Evolutionary conservation across 306 rosid genomes (phyloP), one percentile per base, ranked within the genome.

Genomic region (Ochetophila trinervis): DNA sequence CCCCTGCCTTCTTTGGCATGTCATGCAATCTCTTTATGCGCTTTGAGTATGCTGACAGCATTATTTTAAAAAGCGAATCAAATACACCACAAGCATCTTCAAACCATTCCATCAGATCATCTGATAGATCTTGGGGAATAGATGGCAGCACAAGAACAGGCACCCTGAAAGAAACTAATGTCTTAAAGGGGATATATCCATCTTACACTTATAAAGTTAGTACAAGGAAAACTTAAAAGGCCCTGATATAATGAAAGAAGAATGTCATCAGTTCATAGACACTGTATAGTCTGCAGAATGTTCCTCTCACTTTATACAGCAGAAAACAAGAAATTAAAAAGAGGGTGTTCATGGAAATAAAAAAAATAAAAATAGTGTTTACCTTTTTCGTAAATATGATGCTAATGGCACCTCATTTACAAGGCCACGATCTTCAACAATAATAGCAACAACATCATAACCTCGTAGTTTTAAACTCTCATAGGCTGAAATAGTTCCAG

Each of bases 401-500:
- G 75, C 53, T 34, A 93, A 65, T 34, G 94, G 86, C 62, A 82
- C 88, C 85, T 93, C 98, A 62, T 93, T 93, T 35, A 74, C 68
- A 84, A 93, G 97, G 59, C 97, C 98, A 8, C 84, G 90, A 81
- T 93, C 95, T 58, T 80, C 95, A 23, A 93, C 65, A 74, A 90
- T 70, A 81, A 93, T 68, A 62, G 97, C 96, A 42, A 76, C 84
- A 72, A 89, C 81, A 68, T 93, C 97, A 63, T 87, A 89, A 59
- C 98, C 98, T 50, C 96, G 84, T 68, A 93, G 85, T 17, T 68
- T 87, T 85, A 93, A 84, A 69, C 79, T 85, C 79, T 93, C 98
- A 54, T 87, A 93, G 59, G 97, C 97, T 67, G 97, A 87, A 74
- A 93, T 86, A 59, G 98, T 89, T 70, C 88, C 95, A 61, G 98